phyloP scores from a whole-genome alignment of 306 rosid species.

The cucumber (Cucumis sativus) region Cucumber_9930_V3 NC_026657.2:1199001-1199500 shows the following conservation, averaged over 20 bases:
- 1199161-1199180: not conserved
- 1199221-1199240: not conserved
- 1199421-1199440: conserved; percentile 55
- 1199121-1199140: not conserved
- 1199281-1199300: not conserved
- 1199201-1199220: not conserved
- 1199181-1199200: not conserved
- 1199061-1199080: not conserved
- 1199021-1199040: conserved; percentile 1
- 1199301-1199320: conserved; percentile 31
- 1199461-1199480: conserved; percentile 57
- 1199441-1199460: conserved; percentile 74
- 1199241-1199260: not conserved
- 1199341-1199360: conserved; percentile 71
- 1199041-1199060: not conserved
- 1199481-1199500: conserved; percentile 63
- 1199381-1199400: conserved; percentile 90
- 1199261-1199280: not conserved
- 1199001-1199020: not conserved
- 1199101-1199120: not conserved
- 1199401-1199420: conserved; percentile 55
- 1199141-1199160: no score
- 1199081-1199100: not conserved
- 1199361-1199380: conserved; percentile 66
- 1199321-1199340: conserved; percentile 69